A percentile compares a stretch with the other conserved stretches of the same genome.
phyloP scores from a whole-genome alignment of 768 basidiomycete genomes.

The Trametes villosa region DNA sequence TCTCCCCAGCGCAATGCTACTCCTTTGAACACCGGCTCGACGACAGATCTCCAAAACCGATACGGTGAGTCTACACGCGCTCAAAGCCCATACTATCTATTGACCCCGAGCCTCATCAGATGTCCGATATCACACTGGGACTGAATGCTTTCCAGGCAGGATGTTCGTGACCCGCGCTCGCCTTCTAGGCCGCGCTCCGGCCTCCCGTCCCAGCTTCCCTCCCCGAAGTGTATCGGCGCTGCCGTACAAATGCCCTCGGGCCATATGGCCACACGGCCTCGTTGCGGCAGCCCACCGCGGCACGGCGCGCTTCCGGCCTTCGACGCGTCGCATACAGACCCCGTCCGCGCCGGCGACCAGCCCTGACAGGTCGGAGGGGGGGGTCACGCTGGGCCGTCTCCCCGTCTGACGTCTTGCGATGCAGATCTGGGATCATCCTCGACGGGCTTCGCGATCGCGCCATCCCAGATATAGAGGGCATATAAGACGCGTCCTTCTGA shows the following conservation, averaged over 20 bases:
- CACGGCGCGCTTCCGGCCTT: background rate
- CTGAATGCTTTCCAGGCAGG: background rate
- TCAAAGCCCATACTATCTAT: background rate
- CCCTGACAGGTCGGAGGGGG: no score
- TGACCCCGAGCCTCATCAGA: constrained; percentile 1
- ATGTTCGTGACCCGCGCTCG: background rate
- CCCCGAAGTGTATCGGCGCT: background rate
- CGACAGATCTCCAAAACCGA: background rate
- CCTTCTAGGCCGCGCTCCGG: background rate
- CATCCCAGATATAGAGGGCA: no score
- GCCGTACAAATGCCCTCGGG: background rate
- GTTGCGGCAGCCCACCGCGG: background rate
- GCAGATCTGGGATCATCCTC: background rate
- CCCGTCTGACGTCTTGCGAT: background rate
- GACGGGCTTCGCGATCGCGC: background rate
- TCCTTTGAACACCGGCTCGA: background rate
- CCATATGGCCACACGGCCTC: background rate
- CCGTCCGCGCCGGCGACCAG: background rate
- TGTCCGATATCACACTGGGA: background rate
- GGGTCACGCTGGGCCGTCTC: constrained; percentile 1
- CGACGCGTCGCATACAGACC: background rate
- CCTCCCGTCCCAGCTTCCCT: background rate
- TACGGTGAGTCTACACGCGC: background rate
- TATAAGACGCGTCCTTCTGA: no score
- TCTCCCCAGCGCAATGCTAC: background rate